Conservation (phyloP, 192 early-diverging fungal genomes). For the Coemansia sp. region DNA sequence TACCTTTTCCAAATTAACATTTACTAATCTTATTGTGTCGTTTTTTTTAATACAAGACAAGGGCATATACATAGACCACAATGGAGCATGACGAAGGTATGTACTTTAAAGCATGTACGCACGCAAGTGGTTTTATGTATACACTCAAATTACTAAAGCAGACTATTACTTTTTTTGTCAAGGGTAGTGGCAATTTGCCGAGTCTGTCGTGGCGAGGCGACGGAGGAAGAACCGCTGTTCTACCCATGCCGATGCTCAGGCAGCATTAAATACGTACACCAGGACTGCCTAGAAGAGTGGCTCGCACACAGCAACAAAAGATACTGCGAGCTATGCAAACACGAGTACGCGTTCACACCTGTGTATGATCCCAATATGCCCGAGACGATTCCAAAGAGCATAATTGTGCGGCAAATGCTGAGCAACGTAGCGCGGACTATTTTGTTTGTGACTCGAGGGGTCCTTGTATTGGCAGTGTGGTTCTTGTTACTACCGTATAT, state of each 20-base stretch:
- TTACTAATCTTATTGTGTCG: background rate
- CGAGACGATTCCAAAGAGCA: conserved; percentile 60
- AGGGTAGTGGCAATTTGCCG: conserved; percentile 71
- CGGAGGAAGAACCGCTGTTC: conserved; percentile 80
- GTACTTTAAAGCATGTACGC: background rate
- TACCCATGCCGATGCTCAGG: conserved; percentile 96
- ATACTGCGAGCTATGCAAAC: conserved; percentile 87
- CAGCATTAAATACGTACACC: conserved; percentile 93
- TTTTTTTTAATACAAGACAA: background rate
- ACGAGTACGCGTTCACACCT: conserved; percentile 82
- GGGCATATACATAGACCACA: background rate
- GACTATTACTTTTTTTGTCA: background rate
- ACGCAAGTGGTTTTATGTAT: background rate
- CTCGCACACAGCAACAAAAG: conserved; percentile 73
- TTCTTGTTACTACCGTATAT: conserved; percentile 78
- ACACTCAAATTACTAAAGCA: background rate
- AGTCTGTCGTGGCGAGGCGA: conserved; percentile 76
- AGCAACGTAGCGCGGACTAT: conserved; percentile 50
- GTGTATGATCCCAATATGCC: conserved; percentile 76
- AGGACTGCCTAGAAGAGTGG: conserved; percentile 86
- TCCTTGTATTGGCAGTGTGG: conserved; percentile 75
- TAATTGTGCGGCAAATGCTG: conserved; percentile 61
- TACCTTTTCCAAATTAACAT: background rate
- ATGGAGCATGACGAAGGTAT: conserved; percentile 45
- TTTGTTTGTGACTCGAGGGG: conserved; percentile 54